Evolutionary conservation across 768 basidiomycete genomes (phyloP).

Genomic region (Trametes cubensis): DNA sequence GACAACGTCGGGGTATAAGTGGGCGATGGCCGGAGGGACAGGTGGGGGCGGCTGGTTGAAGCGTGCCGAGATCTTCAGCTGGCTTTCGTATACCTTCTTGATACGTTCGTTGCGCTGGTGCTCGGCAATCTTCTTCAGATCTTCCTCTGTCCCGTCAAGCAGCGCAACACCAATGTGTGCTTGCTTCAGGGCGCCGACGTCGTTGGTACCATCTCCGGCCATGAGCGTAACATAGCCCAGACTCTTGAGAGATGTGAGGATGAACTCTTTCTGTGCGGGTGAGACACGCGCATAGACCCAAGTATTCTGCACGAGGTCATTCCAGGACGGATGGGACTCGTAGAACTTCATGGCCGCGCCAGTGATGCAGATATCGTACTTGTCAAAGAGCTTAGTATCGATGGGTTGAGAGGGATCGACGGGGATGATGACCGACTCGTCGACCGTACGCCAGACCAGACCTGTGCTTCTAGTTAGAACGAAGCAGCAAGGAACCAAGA

Average conservation of each 20-base stretch:
- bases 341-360: conserved; percentile 92
- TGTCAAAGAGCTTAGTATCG: conserved; percentile 73
- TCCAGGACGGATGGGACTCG: conserved; percentile 70
- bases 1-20: conserved; percentile 87
- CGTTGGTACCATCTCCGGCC: conserved; percentile 99
- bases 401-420: conserved; percentile 80
- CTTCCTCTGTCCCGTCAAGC: conserved; percentile 88
- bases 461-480: conserved; percentile 45
- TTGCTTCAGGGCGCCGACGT: conserved; percentile 97
- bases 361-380: conserved; percentile 96
- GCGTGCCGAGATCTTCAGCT: conserved; percentile 83
- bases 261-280: conserved; percentile 93
- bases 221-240: conserved; percentile 93
- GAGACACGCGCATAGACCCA: conserved; percentile 99
- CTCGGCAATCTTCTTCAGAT: conserved; percentile 92
- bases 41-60: conserved; percentile 95
- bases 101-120: conserved; percentile 86
- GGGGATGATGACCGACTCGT: conserved; percentile 86
- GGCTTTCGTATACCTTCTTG: conserved; percentile 97
- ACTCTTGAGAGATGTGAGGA: conserved; percentile 85
- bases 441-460: conserved; percentile 91
- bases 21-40: conserved; percentile 85
- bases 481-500: neutral
- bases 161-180: conserved; percentile 96
- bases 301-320: conserved; percentile 85